phyloP scores from a whole-genome alignment of 1,139 yeast species.

The Hanseniaspora gamundiae region DNA sequence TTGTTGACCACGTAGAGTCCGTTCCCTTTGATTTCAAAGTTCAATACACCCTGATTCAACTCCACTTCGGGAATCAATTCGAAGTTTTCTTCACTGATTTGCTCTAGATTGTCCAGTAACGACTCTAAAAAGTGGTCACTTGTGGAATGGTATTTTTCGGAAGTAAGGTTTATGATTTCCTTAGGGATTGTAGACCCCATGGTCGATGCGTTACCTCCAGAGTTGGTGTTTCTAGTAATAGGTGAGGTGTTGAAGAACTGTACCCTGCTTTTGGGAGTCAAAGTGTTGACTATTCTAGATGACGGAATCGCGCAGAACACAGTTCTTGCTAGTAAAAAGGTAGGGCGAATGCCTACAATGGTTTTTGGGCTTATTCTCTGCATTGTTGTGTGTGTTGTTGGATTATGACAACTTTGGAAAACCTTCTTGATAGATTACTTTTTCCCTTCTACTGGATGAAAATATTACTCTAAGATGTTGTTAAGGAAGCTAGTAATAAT shows the following conservation, averaged over 20 bases:
- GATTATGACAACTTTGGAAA: no score
- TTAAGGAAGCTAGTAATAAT: no score
- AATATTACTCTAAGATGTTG: no score
- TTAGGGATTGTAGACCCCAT: slow-evolving; percentile 41
- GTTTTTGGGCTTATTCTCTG: no score
- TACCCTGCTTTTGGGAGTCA: not conserved
- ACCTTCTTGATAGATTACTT: no score
- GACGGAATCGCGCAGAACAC: not conserved
- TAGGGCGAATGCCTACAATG: no score
- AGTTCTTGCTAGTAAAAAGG: not conserved
- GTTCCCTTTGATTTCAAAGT: slow-evolving; percentile 48
- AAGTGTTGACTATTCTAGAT: not conserved
- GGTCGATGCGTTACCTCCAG: slow-evolving; percentile 22
- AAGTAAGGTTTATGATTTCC: slow-evolving; percentile 35
- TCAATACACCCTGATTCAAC: slow-evolving; percentile 70
- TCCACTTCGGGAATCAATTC: slow-evolving; percentile 56
- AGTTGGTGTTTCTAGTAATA: not conserved
- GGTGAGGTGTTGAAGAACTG: not conserved
- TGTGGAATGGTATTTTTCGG: slow-evolving; percentile 41
- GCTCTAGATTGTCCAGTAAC: slow-evolving; percentile 52
- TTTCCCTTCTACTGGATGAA: no score
- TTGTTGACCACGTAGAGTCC: slow-evolving; percentile 86
- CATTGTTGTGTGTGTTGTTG: no score
- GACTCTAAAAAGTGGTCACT: slow-evolving; percentile 56
- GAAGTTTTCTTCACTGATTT: slow-evolving; percentile 43